Percentiles rank a stretch among this genome's conserved stretches.
These are phyloP conservation scores for Lablab purpureus DNA, from an alignment of 306 rosid genomes.

Conservation along the genomic window DNA sequence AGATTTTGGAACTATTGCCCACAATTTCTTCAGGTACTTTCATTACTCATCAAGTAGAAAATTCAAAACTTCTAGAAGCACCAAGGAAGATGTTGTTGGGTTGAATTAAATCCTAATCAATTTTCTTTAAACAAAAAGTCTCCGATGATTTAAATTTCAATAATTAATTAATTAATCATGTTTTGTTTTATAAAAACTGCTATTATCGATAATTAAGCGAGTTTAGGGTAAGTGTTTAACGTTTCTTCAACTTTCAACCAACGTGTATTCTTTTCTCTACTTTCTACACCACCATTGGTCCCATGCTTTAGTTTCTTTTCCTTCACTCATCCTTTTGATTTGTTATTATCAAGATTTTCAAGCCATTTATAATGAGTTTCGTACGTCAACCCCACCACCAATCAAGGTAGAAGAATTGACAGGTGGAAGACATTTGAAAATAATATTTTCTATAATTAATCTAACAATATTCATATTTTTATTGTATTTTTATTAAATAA, in stretches of 20 bases:
- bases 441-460: neutral
- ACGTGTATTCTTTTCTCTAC: neutral
- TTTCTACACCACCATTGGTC: neutral
- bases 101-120: no score
- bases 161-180: no score
- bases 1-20: neutral
- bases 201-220: no score
- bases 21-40: neutral
- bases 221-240: no score
- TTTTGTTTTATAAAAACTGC: no score
- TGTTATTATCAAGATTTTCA: neutral
- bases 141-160: no score
- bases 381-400: neutral
- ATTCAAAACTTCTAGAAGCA: no score
- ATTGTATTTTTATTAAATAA: no score
- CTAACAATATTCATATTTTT: neutral
- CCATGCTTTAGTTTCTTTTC: neutral
- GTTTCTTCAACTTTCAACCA: neutral
- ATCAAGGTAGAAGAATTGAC: neutral
- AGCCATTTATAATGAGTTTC: neutral
- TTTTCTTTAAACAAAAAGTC: no score
- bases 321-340: neutral
- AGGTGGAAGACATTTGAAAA: neutral
- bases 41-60: neutral
- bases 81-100: no score